phyloP scores from a whole-genome alignment of 495 filamentous ascomycete species.

The Penicillium roqueforti region DNA sequence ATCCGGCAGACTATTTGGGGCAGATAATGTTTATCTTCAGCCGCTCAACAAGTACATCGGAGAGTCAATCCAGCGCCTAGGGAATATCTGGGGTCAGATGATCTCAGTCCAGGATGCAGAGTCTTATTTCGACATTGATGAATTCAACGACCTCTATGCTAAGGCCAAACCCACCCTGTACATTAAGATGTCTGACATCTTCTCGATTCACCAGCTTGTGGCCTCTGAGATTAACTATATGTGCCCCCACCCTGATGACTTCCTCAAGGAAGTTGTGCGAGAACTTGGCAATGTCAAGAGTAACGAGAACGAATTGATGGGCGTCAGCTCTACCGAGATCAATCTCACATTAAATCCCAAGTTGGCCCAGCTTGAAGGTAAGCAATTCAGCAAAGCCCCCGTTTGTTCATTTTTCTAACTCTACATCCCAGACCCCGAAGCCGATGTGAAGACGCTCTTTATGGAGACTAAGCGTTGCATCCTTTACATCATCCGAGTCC shows the following conservation, averaged over 20 bases:
- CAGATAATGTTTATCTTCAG: constrained; percentile 92
- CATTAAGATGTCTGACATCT: constrained; percentile 97
- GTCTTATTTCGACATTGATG: constrained; percentile 92
- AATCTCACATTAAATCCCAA: constrained; percentile 87
- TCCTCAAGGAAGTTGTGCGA: constrained; percentile 83
- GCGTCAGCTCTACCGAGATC: constrained; percentile 84
- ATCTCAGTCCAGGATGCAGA: constrained; percentile 83
- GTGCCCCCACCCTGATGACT: constrained; percentile 77
- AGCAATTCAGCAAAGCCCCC: constrained; percentile 2
- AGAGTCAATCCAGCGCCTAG: constrained; percentile 77
- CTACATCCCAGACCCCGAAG: constrained; percentile 66
- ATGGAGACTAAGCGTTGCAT: constrained; percentile 98
- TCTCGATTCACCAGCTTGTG: constrained; percentile 88
- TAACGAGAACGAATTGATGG: constrained; percentile 88
- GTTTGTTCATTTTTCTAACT: constrained; percentile 6
- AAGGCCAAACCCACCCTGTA: constrained; percentile 94
- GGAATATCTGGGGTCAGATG: constrained; percentile 68
- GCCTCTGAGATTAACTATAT: constrained; percentile 70
- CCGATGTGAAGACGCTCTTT: constrained; percentile 83
- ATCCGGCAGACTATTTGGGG: constrained; percentile 80
- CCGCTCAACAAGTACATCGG: constrained; percentile 86
- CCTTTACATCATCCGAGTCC: constrained; percentile 95
- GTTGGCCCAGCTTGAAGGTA: constrained; percentile 78
- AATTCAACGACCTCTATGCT: constrained; percentile 95
- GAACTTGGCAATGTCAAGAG: constrained; percentile 93